A percentile compares a stretch with the other conserved stretches of the same genome.
Conservation (phyloP, 306 rosid genomes). For the Luffa acutangula region DNA sequence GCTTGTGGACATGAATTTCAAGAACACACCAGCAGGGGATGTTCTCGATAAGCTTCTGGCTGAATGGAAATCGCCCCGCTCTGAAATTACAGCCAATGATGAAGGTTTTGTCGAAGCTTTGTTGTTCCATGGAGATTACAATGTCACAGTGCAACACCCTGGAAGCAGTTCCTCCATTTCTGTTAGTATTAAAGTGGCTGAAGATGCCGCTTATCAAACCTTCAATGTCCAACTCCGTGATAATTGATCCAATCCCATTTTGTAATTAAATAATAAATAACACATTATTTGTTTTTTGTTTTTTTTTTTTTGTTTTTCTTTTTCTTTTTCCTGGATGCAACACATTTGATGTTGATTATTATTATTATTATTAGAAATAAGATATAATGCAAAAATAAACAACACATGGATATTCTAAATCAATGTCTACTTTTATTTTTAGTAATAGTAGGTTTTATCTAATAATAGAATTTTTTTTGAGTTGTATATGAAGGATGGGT, state of each 20-base stretch:
- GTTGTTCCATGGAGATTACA: conserved; percentile 68
- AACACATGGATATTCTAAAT: too few relatives aligned
- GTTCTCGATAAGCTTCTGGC: conserved; percentile 57
- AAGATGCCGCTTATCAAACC: conserved; percentile 20
- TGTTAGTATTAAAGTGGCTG: conserved; percentile 29
- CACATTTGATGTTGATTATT: background rate
- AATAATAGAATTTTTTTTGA: too few relatives aligned
- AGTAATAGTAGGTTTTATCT: too few relatives aligned
- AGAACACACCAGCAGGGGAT: conserved; percentile 54
- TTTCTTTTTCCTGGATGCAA: too few relatives aligned
- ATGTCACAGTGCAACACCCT: conserved; percentile 42
- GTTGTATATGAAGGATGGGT: too few relatives aligned
- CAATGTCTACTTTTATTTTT: too few relatives aligned
- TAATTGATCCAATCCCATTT: background rate
- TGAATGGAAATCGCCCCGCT: conserved; percentile 45
- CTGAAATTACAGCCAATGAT: conserved; percentile 27
- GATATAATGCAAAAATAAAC: too few relatives aligned
- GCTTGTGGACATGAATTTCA: conserved; percentile 41
- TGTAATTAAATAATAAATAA: background rate
- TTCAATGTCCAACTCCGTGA: conserved; percentile 28
- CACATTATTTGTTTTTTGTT: background rate
- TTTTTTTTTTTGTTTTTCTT: too few relatives aligned
- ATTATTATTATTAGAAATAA: too few relatives aligned
- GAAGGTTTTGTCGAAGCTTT: conserved; percentile 38
- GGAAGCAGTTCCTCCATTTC: conserved; percentile 23